Evolutionary conservation across 78 protist species (phyloP), one percentile per base, ranked within the genome.

Genomic region (Trichosphaerium sp.): DNA sequence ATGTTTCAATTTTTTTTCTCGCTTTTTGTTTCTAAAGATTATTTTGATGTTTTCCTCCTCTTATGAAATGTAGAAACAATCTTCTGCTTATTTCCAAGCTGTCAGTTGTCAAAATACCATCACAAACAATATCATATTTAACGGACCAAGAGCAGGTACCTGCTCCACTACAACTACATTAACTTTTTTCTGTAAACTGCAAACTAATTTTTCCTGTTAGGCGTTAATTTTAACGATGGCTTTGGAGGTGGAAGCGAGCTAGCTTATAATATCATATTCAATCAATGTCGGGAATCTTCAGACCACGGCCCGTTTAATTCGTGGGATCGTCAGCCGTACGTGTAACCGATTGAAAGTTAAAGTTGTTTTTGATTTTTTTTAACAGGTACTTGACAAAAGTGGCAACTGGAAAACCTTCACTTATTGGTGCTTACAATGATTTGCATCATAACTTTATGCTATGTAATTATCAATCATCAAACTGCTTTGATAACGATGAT

Each of bases 311-410:
- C 7, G 51, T 60, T 76, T 63, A 76, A 76, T 21, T 40, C 60
- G 18, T 76, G 82, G 82, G 82, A 76, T 52, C 35, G 82, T 1
- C 82, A 69, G 51, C 71, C 69, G 8, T 76, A 40, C 69, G n/a
- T n/a, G n/a, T n/a, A n/a, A n/a, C n/a, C n/a, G n/a, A n/a, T n/a
- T n/a, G n/a, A n/a, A n/a, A n/a, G n/a, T n/a, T n/a, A n/a, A n/a
- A n/a, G n/a, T n/a, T n/a, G n/a, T n/a, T n/a, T n/a, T n/a, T n/a
- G n/a, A n/a, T n/a, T n/a, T n/a, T n/a, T n/a, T n/a, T n/a, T n/a
- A n/a, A n/a, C n/a, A n/a, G n/a, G n/a, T n/a, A n/a, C n/a, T 44
- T 75, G 40, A 69, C 74, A 14, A 4, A 26, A 28, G 51, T 55
- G 7, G 39, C 28, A 43, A 31, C 1, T 25, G 82, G 82, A 40